A percentile compares a stretch with the other conserved stretches of the same genome.
phyloP scores from a whole-genome alignment of 1,284 basidiomycete species.

The Apiotrichum laibachii region DNA sequence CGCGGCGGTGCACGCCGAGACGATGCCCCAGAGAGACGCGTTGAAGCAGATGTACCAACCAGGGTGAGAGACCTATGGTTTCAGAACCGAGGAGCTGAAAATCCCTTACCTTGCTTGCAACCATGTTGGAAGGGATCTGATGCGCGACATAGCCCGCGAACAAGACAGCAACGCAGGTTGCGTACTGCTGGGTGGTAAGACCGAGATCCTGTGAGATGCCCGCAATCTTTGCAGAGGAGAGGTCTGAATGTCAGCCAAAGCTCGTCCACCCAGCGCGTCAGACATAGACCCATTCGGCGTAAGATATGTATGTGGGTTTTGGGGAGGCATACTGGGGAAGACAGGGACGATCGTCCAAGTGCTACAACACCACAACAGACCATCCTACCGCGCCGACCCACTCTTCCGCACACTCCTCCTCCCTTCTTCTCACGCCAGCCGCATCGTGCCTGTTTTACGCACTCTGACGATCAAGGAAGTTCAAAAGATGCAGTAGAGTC shows the following conservation, averaged over 20 bases:
- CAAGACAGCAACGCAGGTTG: slow-evolving; percentile 49
- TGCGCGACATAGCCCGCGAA: slow-evolving; percentile 45
- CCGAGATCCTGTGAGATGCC: slow-evolving; percentile 31
- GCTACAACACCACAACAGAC: too few relatives aligned
- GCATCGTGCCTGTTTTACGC: too few relatives aligned
- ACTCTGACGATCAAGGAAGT: slow-evolving; percentile 13
- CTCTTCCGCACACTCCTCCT: too few relatives aligned
- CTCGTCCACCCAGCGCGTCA: too few relatives aligned
- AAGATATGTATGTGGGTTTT: too few relatives aligned
- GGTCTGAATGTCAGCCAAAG: neutral
- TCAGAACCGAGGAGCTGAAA: too few relatives aligned
- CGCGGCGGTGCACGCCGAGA: slow-evolving; percentile 40
- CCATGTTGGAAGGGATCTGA: slow-evolving; percentile 44
- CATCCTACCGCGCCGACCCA: too few relatives aligned
- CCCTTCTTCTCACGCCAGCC: neutral
- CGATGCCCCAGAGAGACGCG: slow-evolving; percentile 38
- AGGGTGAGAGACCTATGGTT: slow-evolving; percentile 7
- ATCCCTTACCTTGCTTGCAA: slow-evolving; percentile 14
- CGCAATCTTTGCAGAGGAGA: slow-evolving; percentile 40
- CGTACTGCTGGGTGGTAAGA: slow-evolving; percentile 40
- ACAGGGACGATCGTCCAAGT: too few relatives aligned
- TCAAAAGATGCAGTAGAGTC: slow-evolving; percentile 15
- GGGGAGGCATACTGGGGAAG: too few relatives aligned
- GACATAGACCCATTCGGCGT: too few relatives aligned
- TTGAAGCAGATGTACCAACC: slow-evolving; percentile 30